Conservation (phyloP, 257 asterid genomes). For the Buddleja alternifolia region DNA sequence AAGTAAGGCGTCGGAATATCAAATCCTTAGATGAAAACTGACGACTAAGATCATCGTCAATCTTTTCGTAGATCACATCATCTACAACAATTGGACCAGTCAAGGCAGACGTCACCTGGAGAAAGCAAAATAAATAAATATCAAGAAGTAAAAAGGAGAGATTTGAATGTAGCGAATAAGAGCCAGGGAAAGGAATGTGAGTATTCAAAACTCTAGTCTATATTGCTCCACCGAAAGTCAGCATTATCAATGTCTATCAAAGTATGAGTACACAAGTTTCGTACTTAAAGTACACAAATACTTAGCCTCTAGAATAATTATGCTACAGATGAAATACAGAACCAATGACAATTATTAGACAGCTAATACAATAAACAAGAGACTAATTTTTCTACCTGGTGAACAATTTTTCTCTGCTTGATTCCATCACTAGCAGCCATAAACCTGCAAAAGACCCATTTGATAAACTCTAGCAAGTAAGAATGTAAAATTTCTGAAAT, state of each 20-base stretch:
- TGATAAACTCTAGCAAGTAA: constrained; percentile 24
- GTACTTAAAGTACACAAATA: constrained; percentile 19
- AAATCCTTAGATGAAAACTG: constrained; percentile 52
- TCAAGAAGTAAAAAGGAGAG: background rate
- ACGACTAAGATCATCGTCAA: constrained; percentile 49
- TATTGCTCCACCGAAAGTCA: constrained; percentile 10
- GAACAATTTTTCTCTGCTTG: constrained; percentile 59
- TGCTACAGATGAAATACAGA: background rate
- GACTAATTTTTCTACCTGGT: constrained; percentile 55
- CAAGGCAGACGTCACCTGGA: constrained; percentile 73
- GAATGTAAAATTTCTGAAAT: constrained; percentile 20
- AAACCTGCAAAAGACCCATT: constrained; percentile 51
- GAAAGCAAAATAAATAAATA: constrained; percentile 15
- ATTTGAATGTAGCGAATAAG: background rate
- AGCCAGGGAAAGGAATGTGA: background rate
- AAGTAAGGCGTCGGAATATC: constrained; percentile 80
- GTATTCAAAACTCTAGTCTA: background rate
- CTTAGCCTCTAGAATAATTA: constrained; percentile 11
- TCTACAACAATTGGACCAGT: constrained; percentile 87
- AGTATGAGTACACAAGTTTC: background rate
- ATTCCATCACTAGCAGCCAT: constrained; percentile 90
- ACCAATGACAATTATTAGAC: background rate
- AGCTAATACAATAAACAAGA: constrained; percentile 17
- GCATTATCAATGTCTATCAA: constrained; percentile 19
- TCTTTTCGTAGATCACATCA: constrained; percentile 72